Base-by-base conservation (phyloP, 208 protist species). In the Novymonas esmeraldas region DNA sequence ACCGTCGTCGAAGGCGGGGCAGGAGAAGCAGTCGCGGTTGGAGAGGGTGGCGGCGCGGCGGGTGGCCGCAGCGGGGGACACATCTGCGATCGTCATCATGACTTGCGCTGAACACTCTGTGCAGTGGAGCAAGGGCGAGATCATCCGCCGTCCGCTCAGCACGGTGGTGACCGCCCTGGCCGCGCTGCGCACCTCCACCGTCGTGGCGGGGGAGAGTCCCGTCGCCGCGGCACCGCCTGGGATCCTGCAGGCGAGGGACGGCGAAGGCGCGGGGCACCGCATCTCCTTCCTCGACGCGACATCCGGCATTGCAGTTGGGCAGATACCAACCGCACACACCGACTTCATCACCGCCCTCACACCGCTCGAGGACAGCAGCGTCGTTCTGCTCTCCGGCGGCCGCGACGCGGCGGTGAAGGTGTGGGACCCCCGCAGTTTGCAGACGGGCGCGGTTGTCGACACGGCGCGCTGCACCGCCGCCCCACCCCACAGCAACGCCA, bases 281-380 rank as follows among this genome's bases (percentile, higher is more conserved):
- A 55, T 77, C 22, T 65, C 57, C 36, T 77, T 77, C 39, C 62
- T 76, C 10, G 70, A 76, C 45, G 70, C 70, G 2, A 57, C 56
- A 22, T 79, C 63, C 36, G 80, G 78, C 44, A 80, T 83, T 54
- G 51, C 74, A n/a, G 52, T 81, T 49, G 72, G 73, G 22, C 80
- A 76, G 14, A 70, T 94, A 41, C 60, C 64, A 1, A 50, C 61
- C 3, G 88, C 79, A 1, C 91, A 96, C 69, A 65, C 68, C 31
- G 88, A 94, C 70, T 92, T 82, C 79, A 89, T 83, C 38, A 96
- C 91, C 4, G 64, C 81, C 2, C 67, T 96, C 46, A 62, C 75
- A 33, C 73, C 77, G 9, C 76, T 79, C 18, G 82, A 84, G 10
- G 87, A 93, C 2, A 71, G 64, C 55, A 85, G 87, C 46, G 69